Conservation (phyloP, 768 basidiomycete species). For the Suillus occidentalis region DNA sequence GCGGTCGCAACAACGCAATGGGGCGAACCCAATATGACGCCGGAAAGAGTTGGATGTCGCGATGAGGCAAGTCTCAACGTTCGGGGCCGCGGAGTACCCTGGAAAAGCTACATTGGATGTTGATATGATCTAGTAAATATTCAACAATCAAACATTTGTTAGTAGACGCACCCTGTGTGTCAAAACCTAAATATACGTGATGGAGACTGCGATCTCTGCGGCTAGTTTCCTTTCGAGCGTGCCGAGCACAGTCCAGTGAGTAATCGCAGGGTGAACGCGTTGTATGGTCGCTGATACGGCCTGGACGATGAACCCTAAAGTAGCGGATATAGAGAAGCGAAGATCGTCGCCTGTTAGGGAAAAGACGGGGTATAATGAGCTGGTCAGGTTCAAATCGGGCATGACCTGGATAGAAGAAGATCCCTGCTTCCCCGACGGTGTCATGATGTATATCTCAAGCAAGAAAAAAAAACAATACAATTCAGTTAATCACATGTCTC, state of each 20-base stretch:
- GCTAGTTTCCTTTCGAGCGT: not conserved
- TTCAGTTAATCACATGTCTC: not conserved
- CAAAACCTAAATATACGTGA: not conserved
- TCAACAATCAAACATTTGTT: not conserved
- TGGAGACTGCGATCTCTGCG: not conserved
- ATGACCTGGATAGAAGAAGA: not conserved
- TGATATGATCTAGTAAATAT: not conserved
- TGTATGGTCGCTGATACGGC: not conserved
- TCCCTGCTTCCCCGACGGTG: not conserved
- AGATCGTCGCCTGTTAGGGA: conserved; percentile 24
- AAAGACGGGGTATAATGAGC: not conserved
- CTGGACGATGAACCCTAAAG: conserved; percentile 29
- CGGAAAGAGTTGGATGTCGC: not conserved
- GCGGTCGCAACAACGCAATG: not conserved
- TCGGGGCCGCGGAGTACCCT: conserved; percentile 4
- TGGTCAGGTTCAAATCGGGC: not conserved
- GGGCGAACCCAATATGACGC: not conserved
- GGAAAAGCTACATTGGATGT: not conserved
- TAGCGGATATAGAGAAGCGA: conserved; percentile 29
- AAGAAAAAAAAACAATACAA: not conserved
- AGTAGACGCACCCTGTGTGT: not conserved
- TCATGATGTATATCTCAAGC: not conserved
- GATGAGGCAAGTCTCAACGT: not conserved
- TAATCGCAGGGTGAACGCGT: not conserved
- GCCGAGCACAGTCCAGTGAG: not conserved